A percentile compares a stretch with the other conserved stretches of the same genome.
These are phyloP conservation scores for Biancaea sappan DNA, from an alignment of 306 rosid genomes.

Conservation along the genomic window DNA sequence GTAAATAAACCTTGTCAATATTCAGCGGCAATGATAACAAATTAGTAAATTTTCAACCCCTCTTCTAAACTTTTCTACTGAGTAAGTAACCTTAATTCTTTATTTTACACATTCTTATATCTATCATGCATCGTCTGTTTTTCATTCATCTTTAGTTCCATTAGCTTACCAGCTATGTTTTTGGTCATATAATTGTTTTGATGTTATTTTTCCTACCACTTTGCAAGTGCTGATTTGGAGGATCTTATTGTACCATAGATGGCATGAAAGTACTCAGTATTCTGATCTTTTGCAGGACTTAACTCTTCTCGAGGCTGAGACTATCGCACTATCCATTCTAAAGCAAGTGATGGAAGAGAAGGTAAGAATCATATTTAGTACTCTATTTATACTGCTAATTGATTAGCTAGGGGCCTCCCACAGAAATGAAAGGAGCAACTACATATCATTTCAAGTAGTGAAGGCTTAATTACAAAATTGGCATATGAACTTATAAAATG, in stretches of 20 bases:
- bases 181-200: not conserved
- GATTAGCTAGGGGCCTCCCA: not conserved
- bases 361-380: conserved; percentile 48
- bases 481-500: not conserved
- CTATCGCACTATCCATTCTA: conserved; percentile 92
- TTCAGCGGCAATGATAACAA: no score
- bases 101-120: not conserved
- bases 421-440: not conserved
- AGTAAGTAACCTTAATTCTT: not conserved
- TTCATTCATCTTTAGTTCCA: not conserved
- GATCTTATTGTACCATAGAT: not conserved
- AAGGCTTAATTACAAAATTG: not conserved
- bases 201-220: not conserved
- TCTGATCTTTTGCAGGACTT: conserved; percentile 62
- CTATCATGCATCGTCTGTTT: not conserved
- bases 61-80: not conserved
- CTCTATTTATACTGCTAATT: not conserved
- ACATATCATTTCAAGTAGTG: no score
- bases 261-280: conserved; percentile 16
- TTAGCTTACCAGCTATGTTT: not conserved
- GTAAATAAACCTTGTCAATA: not conserved
- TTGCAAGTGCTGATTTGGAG: conserved; percentile 1
- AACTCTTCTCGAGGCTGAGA: conserved; percentile 90
- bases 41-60: not conserved
- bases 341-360: conserved; percentile 99